Conservation (phyloP, 371 early-diverging fungal species). For the Apophysomyces trapeziformis region DNA sequence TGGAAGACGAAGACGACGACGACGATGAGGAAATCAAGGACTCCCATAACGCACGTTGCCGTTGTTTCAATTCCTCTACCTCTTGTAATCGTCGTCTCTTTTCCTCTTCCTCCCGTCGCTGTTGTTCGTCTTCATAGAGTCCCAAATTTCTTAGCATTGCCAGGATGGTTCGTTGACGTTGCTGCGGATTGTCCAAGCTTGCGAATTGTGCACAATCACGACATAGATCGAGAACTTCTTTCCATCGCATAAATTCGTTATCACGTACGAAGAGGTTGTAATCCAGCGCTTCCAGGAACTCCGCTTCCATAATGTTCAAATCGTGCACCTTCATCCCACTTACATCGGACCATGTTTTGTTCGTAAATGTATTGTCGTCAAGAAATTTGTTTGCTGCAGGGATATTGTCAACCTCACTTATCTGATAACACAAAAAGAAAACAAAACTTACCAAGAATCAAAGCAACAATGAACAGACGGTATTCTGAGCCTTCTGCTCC, state of each 20-base stretch:
- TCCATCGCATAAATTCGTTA: conserved; percentile 54
- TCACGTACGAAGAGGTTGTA: conserved; percentile 65
- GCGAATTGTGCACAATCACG: conserved; percentile 23
- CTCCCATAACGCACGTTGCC: conserved; percentile 12
- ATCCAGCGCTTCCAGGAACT: conserved; percentile 66
- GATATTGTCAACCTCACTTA: not conserved
- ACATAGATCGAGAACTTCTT: conserved; percentile 30
- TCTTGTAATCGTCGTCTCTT: conserved; percentile 14
- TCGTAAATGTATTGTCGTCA: conserved; percentile 73
- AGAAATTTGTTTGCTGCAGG: conserved; percentile 65
- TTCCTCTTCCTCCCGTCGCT: conserved; percentile 14
- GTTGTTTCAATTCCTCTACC: conserved; percentile 17
- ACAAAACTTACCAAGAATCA: conserved; percentile 60
- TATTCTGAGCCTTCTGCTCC: conserved; percentile 78
- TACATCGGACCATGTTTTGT: conserved; percentile 75
- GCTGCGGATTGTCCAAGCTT: conserved; percentile 22
- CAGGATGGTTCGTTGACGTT: conserved; percentile 29
- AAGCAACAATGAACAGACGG: conserved; percentile 76
- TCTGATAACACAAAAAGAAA: too few species aligned
- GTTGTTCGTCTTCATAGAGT: conserved; percentile 19
- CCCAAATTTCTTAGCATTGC: conserved; percentile 31
- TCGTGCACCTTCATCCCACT: conserved; percentile 67
- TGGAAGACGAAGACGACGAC: not conserved
- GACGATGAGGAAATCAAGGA: too few species aligned
- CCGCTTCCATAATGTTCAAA: conserved; percentile 73